These are phyloP conservation scores for Podila clonocystis DNA, from an alignment of 192 early-diverging fungal genomes.

Conservation along the genomic window DNA sequence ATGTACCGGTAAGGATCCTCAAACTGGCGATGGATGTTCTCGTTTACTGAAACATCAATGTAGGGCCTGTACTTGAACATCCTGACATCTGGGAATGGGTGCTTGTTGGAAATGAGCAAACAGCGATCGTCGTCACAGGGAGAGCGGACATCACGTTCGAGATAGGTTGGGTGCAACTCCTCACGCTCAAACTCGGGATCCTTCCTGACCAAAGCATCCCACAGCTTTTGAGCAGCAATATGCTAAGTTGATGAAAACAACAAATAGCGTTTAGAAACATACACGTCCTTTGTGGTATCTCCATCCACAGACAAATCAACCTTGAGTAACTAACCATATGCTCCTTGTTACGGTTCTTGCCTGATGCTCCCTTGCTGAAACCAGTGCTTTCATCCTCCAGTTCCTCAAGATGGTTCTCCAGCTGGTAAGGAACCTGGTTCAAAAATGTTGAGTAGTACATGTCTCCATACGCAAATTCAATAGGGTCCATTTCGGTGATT, in stretches of 20 bases:
- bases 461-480: slow-evolving; percentile 62
- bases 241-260: slow-evolving; percentile 28
- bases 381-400: slow-evolving; percentile 52
- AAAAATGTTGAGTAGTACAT: slow-evolving; percentile 65
- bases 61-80: slow-evolving; percentile 61
- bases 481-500: slow-evolving; percentile 55
- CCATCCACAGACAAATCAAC: background rate
- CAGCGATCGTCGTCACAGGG: slow-evolving; percentile 64
- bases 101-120: slow-evolving; percentile 62
- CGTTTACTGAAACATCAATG: slow-evolving; percentile 58
- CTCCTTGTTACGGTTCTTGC: slow-evolving; percentile 58
- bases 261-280: background rate
- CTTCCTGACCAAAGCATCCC: slow-evolving; percentile 39
- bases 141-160: slow-evolving; percentile 55
- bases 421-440: slow-evolving; percentile 64
- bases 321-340: slow-evolving; percentile 50
- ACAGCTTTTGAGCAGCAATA: slow-evolving; percentile 52
- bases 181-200: slow-evolving; percentile 42
- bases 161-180: slow-evolving; percentile 52
- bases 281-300: background rate
- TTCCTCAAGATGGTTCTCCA: slow-evolving; percentile 57
- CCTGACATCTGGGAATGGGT: slow-evolving; percentile 56
- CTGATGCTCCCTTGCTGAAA: slow-evolving; percentile 52
- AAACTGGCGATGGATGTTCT: slow-evolving; percentile 57
- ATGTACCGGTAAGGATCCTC: slow-evolving; percentile 47